Evolutionary conservation across 306 rosid genomes (phyloP), one percentile per base, ranked within the genome.

Genomic region (Carpinus fangiana): DNA sequence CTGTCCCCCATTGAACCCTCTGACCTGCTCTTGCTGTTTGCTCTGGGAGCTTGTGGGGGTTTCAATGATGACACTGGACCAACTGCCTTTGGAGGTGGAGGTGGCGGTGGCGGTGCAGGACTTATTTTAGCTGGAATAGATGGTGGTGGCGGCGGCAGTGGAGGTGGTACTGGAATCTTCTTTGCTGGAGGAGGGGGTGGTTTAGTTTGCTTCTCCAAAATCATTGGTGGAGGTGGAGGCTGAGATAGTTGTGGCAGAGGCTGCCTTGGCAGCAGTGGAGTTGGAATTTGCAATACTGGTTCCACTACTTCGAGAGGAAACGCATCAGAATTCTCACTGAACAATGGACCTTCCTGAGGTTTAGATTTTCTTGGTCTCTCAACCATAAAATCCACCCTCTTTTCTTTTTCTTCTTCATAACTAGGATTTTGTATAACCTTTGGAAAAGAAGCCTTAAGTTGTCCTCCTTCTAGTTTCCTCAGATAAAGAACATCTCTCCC

Each of bases 361-460:
- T 65, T 48, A n/a, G 55, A 41, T 18, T 62, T 70, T 70, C 72
- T 83, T 17, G 84, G 54, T 64, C 57, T 73, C 48, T 81, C 89
- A 67, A 74, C 82, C 73, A 61, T 60, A 26, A 64, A 80, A 75
- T 87, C 88, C 48, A 87, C 84, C 76, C 78, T 80, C 79, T 85
- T 87, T 72, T 87, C 87, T 62, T 85, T 83, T 57, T 70, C 79
- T 9, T 83, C 87, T 74, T 84, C 86, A 74, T 9, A 86, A 79
- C 93, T 89, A 1, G 89, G 91, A 80, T 90, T 87, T n/a, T 68
- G 77, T 47, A 83, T 80, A 18, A 80, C 76, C 56, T 82, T 81
- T 11, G 86, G 84, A 76, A 85, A 77, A 50, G 76, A 74, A 14
- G 72, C 46, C 69, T 65, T 55, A 80, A 73, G 36, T 43, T 84